Percentiles rank a stretch among this genome's conserved stretches.
These are phyloP conservation scores for Mimosa pudica DNA, from an alignment of 306 rosid genomes.

Conservation along the genomic window DNA sequence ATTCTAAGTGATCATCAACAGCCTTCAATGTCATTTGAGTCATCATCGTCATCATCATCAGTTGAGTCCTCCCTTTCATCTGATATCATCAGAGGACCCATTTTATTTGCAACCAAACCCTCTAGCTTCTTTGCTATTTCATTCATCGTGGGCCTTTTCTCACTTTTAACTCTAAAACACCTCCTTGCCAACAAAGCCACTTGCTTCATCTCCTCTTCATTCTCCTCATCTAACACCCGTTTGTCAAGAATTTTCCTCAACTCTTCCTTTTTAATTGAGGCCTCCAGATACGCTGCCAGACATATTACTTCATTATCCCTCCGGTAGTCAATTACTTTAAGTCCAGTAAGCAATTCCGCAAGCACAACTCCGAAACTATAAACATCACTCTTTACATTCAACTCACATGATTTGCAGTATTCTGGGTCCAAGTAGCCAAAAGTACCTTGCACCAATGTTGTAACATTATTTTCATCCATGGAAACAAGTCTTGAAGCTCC, in stretches of 20 bases:
- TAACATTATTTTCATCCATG: slow-evolving; percentile 38
- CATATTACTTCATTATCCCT: slow-evolving; percentile 27
- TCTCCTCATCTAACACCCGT: not conserved
- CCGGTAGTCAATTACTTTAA: slow-evolving; percentile 33
- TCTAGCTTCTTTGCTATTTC: slow-evolving; percentile 52
- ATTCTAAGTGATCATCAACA: not conserved
- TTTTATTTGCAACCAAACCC: slow-evolving; percentile 24
- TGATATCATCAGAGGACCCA: not conserved
- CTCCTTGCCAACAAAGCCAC: slow-evolving; percentile 32
- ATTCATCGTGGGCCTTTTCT: slow-evolving; percentile 51
- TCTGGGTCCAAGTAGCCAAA: slow-evolving; percentile 52
- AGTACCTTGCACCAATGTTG: slow-evolving; percentile 57
- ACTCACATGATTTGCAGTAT: slow-evolving; percentile 36
- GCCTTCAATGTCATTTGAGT: not conserved
- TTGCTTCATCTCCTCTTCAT: slow-evolving; percentile 24
- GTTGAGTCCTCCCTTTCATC: not conserved
- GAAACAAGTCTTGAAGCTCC: slow-evolving; percentile 53
- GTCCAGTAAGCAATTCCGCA: slow-evolving; percentile 40
- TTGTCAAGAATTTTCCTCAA: slow-evolving; percentile 35
- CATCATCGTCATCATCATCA: not conserved
- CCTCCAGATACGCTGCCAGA: slow-evolving; percentile 30
- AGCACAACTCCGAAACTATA: slow-evolving; percentile 59
- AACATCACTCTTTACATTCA: slow-evolving; percentile 53
- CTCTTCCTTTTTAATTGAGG: slow-evolving; percentile 34
- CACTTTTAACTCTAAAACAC: slow-evolving; percentile 45